Percentiles rank a stretch among this genome's conserved stretches.
These are phyloP conservation scores for Avena eriantha DNA, from an alignment of 176 grass and related monocot species.

Conservation along the genomic window DNA sequence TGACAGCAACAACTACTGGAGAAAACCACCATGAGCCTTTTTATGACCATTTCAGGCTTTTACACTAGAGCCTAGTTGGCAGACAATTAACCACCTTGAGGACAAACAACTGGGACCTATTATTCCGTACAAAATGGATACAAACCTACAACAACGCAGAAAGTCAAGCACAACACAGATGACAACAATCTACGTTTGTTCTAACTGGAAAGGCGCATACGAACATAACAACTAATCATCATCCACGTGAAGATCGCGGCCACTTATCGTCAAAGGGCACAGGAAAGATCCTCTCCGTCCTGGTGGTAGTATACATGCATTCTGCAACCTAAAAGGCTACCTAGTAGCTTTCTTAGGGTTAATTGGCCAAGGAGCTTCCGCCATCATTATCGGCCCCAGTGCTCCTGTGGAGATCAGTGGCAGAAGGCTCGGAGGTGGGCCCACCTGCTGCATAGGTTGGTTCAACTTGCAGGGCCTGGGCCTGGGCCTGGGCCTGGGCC, in stretches of 20 bases:
- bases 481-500: constrained; percentile 41
- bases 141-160: constrained; percentile 24
- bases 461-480: constrained; percentile 50
- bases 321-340: constrained; percentile 41
- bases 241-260: constrained; percentile 45
- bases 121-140: constrained; percentile 31
- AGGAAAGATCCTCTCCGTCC: constrained; percentile 44
- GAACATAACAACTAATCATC: constrained; percentile 41
- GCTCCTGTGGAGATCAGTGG: constrained; percentile 66
- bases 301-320: constrained; percentile 49
- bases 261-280: constrained; percentile 59
- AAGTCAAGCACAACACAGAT: constrained; percentile 12
- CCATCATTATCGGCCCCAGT: constrained; percentile 60
- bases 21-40: not conserved
- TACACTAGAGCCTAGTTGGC: constrained; percentile 1
- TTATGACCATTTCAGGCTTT: not conserved
- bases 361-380: constrained; percentile 17
- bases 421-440: constrained; percentile 41
- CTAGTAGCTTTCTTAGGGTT: not conserved
- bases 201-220: constrained; percentile 33
- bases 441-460: constrained; percentile 44
- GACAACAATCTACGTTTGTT: constrained; percentile 36
- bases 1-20: not conserved
- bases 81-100: constrained; percentile 2
- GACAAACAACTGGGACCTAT: constrained; percentile 10